phyloP scores from a whole-genome alignment of 2,329 filamentous ascomycete genomes.

The Phaeosphaeriaceae sp. region DNA sequence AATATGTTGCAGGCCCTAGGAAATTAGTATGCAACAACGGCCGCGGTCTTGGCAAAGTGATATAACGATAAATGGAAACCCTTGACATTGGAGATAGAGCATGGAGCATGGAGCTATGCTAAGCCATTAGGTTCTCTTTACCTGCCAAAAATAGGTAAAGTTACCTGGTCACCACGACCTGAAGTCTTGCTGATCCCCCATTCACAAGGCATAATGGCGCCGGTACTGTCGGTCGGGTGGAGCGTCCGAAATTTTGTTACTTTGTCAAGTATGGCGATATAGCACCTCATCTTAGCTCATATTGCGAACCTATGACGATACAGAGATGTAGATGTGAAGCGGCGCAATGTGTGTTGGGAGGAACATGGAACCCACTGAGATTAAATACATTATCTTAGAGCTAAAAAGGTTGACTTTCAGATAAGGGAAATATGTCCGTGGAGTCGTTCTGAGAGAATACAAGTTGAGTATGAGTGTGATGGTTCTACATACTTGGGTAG shows the following conservation, averaged over 20 bases:
- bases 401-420: background rate
- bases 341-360: background rate
- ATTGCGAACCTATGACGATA: background rate
- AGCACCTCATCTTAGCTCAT: conserved; percentile 10
- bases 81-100: background rate
- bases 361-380: background rate
- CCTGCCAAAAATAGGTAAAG: too few species aligned
- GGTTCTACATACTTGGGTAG: too few species aligned
- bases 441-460: too few species aligned
- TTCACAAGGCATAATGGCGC: too few species aligned
- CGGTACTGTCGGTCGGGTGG: background rate
- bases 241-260: background rate
- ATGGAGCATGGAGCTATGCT: too few species aligned
- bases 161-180: too few species aligned
- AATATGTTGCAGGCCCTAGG: conserved; percentile 7
- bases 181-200: background rate
- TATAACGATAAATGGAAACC: background rate
- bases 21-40: conserved; percentile 3
- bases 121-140: background rate
- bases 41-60: background rate
- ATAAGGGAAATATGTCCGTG: background rate
- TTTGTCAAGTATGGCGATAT: background rate
- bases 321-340: background rate
- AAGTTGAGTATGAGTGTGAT: too few species aligned
- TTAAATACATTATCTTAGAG: background rate